Evolutionary conservation across 2,329 filamentous ascomycete species (phyloP).

Genomic region (Monilinia polystroma): DNA sequence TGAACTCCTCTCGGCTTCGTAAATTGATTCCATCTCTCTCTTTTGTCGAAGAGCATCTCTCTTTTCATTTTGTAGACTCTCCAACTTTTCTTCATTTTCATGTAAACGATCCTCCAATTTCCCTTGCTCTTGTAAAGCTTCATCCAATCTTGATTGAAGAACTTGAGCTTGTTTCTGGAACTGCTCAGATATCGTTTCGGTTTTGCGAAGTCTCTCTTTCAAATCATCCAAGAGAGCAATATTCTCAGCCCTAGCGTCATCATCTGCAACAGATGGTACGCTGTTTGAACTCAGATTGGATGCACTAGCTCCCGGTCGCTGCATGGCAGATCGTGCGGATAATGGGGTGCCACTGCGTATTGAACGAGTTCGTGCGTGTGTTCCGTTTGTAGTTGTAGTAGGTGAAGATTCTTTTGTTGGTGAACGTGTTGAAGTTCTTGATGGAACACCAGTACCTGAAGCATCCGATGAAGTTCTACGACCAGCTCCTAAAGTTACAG

Average conservation of each 20-base stretch:
- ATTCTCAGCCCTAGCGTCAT: slow-evolving; percentile 77
- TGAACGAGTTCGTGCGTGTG: slow-evolving; percentile 60
- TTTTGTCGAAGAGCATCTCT: slow-evolving; percentile 79
- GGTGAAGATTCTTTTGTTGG: slow-evolving; percentile 35
- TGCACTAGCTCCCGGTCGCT: slow-evolving; percentile 50
- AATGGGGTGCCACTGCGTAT: slow-evolving; percentile 64
- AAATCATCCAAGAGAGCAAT: slow-evolving; percentile 79
- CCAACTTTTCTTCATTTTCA: slow-evolving; percentile 80
- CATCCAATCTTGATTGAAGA: slow-evolving; percentile 81
- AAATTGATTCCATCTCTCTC: slow-evolving; percentile 88
- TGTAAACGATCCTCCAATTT: slow-evolving; percentile 86
- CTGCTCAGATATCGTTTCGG: slow-evolving; percentile 74
- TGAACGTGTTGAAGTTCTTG: slow-evolving; percentile 32
- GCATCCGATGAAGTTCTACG: slow-evolving; percentile 38
- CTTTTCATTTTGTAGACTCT: slow-evolving; percentile 79
- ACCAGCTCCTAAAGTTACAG: slow-evolving; percentile 29
- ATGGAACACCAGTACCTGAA: slow-evolving; percentile 22
- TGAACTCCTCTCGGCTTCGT: slow-evolving; percentile 83
- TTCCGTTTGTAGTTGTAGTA: slow-evolving; percentile 33
- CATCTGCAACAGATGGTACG: slow-evolving; percentile 52
- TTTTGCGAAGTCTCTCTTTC: slow-evolving; percentile 76
- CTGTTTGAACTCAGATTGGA: slow-evolving; percentile 39
- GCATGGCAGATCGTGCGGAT: slow-evolving; percentile 69
- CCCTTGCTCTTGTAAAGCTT: slow-evolving; percentile 76
- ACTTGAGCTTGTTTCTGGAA: slow-evolving; percentile 82